Conservation (phyloP, 495 filamentous ascomycete genomes). For the Trichocladium uniseriatum region DNA sequence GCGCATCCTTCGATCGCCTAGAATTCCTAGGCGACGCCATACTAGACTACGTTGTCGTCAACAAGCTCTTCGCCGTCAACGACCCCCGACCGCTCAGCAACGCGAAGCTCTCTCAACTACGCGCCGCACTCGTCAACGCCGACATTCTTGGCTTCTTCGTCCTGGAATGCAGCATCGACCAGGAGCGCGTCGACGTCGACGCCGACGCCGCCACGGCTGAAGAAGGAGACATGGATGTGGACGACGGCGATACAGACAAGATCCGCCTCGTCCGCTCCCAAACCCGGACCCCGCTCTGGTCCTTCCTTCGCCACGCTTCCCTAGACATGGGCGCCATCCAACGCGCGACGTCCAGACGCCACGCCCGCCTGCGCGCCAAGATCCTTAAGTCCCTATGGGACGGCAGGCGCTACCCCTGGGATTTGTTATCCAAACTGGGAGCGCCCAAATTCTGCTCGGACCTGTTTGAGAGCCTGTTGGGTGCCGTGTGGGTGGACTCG, state of each 20-base stretch:
- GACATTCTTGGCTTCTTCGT: conserved; percentile 82
- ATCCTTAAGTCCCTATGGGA: conserved; percentile 39
- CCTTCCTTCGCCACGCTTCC: conserved; percentile 55
- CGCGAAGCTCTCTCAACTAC: conserved; percentile 61
- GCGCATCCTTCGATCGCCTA: conserved; percentile 71
- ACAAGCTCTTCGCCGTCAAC: conserved; percentile 26
- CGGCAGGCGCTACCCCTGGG: conserved; percentile 63
- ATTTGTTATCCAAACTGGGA: conserved; percentile 51
- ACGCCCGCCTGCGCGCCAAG: conserved; percentile 37
- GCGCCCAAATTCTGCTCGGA: conserved; percentile 81
- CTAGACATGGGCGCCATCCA: conserved; percentile 35
- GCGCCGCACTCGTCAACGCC: conserved; percentile 71
- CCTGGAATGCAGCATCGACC: conserved; percentile 43
- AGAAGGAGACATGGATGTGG: neutral
- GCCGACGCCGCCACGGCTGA: neutral
- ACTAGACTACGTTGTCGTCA: conserved; percentile 67
- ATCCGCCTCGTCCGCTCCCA: neutral
- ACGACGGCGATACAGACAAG: conserved; percentile 1
- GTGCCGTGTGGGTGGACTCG: conserved; percentile 79
- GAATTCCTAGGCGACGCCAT: conserved; percentile 88
- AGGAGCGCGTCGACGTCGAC: conserved; percentile 24
- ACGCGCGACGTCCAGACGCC: conserved; percentile 35
- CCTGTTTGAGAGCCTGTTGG: conserved; percentile 70
- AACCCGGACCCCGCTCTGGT: conserved; percentile 46
- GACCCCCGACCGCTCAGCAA: conserved; percentile 43